A percentile compares a stretch with the other conserved stretches of the same genome.
phyloP scores from a whole-genome alignment of 371 early-diverging fungal species.

The Circinella umbellata region DNA sequence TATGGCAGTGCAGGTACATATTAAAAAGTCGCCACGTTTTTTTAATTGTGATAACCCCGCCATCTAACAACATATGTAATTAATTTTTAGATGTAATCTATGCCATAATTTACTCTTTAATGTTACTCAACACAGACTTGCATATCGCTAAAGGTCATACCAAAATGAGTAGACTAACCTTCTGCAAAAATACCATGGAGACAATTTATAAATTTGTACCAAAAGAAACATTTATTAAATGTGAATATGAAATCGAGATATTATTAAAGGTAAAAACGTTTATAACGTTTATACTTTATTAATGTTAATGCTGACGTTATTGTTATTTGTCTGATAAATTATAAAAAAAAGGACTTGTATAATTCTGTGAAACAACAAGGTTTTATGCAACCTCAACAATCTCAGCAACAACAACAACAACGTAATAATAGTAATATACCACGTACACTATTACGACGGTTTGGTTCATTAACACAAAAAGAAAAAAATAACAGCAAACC shows the following conservation, averaged over 20 bases:
- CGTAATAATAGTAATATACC: conserved; percentile 5
- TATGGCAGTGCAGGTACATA: conserved; percentile 43
- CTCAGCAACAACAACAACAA: conserved; percentile 2
- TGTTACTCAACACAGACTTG: conserved; percentile 91
- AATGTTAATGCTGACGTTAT: too few species aligned
- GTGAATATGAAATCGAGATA: conserved; percentile 21
- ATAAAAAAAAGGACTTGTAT: conserved; percentile 15
- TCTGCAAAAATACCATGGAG: conserved; percentile 56
- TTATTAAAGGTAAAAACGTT: conserved; percentile 16
- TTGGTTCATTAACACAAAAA: conserved; percentile 15
- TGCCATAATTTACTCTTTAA: conserved; percentile 79
- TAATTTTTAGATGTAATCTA: conserved; percentile 69
- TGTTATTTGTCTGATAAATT: too few species aligned
- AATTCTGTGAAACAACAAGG: conserved; percentile 23
- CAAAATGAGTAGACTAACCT: conserved; percentile 55
- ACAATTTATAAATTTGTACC: conserved; percentile 32
- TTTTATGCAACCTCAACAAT: conserved; percentile 11
- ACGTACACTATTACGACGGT: conserved; percentile 9
- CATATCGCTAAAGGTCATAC: conserved; percentile 73
- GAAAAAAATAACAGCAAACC: not conserved
- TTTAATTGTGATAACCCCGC: not conserved
- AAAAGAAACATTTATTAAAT: conserved; percentile 4
- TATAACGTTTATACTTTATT: too few species aligned
- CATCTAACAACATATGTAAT: not conserved
- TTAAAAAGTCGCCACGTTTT: not conserved